Base-by-base conservation (phyloP, 306 rosid species). In the Quercus mongolica region DNA sequence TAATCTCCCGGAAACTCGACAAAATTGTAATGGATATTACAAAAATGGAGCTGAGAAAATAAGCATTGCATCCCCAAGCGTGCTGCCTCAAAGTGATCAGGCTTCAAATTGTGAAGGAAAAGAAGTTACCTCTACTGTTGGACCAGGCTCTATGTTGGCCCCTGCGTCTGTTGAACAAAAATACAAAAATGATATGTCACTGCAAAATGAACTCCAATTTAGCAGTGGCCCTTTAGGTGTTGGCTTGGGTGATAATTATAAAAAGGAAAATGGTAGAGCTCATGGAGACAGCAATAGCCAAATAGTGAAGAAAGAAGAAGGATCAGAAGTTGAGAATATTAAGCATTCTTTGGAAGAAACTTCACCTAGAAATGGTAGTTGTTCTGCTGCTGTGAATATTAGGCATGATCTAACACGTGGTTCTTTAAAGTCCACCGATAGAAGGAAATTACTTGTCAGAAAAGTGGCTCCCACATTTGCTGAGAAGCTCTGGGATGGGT, bases 241-340 rank as follows among this genome's bases (percentile, higher is more conserved):
- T 15, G 75, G 5, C 56, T 54, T 35, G 51, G 56, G 56, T 31
- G 75, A 35, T 56, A 20, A 20, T 25, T 56, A 21, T 58, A 78
- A 58, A 46, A 56, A n/a, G 26, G 63, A 71, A n/a, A 68, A 58
- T 25, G 63, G 23, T 57, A 41, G 63, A 71, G 62, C 21, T 18
- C 81, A 78, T 7, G 18, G 52, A 46, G 81, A 71, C 25, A 51
- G 26, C 44, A 71, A 58, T 56, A 44, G 46, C 23, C 63, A 30
- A 56, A 70, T 31, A 19, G 44, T 57, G 71, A 58, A 78, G 33
- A 3, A 70, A 46, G 33, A 19, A 41, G 71, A 74, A 71, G 33
- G 64, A 18, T 71, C 71, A 17, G 71, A 71, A 18, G 52, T 65
- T 31, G 71, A 57, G 54, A 78, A 26, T 3, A 19, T 20, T 18